phyloP scores from a whole-genome alignment of 2,329 filamentous ascomycete species.

The Claviceps purpurea region DNA sequence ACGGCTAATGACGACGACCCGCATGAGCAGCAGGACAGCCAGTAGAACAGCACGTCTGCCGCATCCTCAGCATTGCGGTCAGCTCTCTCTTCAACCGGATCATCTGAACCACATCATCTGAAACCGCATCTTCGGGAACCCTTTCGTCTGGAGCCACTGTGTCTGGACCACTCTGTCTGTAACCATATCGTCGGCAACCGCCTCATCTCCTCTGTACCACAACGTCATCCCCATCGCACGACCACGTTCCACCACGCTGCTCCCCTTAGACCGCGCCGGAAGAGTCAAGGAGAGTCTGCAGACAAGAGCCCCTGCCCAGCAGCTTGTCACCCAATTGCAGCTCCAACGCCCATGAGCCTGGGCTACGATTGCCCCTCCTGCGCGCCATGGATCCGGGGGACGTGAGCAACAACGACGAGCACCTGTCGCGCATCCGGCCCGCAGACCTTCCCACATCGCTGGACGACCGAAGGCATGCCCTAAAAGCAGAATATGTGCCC shows the following conservation, averaged over 20 bases:
- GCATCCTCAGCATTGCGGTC: too few relatives aligned
- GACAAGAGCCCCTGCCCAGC: neutral
- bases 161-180: too few relatives aligned
- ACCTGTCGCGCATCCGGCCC: conserved; percentile 48
- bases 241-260: neutral
- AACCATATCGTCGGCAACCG: too few relatives aligned
- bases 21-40: too few relatives aligned
- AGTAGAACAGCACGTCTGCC: too few relatives aligned
- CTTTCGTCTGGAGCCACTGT: too few relatives aligned
- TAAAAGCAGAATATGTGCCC: conserved; percentile 46
- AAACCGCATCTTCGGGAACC: too few relatives aligned
- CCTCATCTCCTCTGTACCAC: too few relatives aligned
- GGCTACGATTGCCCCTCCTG: conserved; percentile 14
- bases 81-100: too few relatives aligned
- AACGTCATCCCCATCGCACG: conserved; percentile 1
- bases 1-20: too few relatives aligned
- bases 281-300: neutral
- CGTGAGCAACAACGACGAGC: conserved; percentile 25
- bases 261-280: neutral
- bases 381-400: conserved; percentile 46
- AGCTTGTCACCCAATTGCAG: neutral
- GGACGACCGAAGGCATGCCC: conserved; percentile 66
- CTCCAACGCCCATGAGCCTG: conserved; percentile 19
- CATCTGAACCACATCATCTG: too few relatives aligned
- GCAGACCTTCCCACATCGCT: conserved; percentile 81